These are phyloP conservation scores for Sanghuangporus sanghuang DNA, from an alignment of 1,284 basidiomycete species.

Conservation along the genomic window DNA sequence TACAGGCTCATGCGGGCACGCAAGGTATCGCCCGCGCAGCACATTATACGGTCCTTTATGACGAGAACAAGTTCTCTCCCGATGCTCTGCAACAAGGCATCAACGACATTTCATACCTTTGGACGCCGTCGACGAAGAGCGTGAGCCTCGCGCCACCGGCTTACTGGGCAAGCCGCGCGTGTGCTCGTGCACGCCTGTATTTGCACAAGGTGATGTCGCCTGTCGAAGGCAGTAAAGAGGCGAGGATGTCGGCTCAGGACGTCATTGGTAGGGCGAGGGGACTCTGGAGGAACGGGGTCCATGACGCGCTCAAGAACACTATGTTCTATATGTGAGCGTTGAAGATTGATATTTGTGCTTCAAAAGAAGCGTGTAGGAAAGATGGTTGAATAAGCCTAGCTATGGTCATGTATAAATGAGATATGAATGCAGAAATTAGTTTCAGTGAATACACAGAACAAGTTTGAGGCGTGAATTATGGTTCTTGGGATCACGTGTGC, in stretches of 20 bases:
- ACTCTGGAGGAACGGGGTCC: constrained; percentile 22
- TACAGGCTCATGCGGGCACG: constrained; percentile 24
- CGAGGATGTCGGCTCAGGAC: not conserved
- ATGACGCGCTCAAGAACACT: constrained; percentile 16
- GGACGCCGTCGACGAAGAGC: constrained; percentile 24
- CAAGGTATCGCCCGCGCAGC: constrained; percentile 22
- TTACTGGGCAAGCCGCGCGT: constrained; percentile 23
- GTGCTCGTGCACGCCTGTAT: constrained; percentile 25
- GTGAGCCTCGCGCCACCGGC: constrained; percentile 25
- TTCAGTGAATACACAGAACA: no score
- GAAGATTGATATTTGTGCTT: no score
- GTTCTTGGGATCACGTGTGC: no score
- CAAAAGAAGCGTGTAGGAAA: no score
- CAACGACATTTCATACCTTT: constrained; percentile 23
- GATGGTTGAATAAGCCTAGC: no score
- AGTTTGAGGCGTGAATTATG: no score
- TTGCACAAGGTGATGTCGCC: constrained; percentile 23
- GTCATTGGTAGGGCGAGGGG: constrained; percentile 18
- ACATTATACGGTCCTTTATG: constrained; percentile 24
- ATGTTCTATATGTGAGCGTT: constrained; percentile 25
- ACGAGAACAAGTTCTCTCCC: constrained; percentile 26
- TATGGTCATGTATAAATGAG: no score
- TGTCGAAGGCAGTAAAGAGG: constrained; percentile 4
- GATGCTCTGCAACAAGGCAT: constrained; percentile 27
- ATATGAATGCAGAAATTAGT: no score